Evolutionary conservation across 306 rosid genomes (phyloP).

Genomic region (Gillenia trifoliata): DNA sequence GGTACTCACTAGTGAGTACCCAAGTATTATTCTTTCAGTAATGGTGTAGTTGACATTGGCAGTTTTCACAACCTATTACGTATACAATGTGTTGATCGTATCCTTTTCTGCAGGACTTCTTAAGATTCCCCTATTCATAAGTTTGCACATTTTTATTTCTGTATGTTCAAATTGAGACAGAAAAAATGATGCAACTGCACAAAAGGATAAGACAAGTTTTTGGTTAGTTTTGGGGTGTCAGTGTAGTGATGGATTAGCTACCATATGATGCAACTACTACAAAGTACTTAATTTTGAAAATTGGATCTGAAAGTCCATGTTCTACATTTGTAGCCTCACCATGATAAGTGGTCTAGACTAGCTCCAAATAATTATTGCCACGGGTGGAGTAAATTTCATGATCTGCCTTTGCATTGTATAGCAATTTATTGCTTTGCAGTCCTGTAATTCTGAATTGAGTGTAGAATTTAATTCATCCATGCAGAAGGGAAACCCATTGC

Average conservation of each 20-base stretch:
- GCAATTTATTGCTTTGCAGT: neutral
- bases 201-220: neutral
- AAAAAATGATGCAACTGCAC: neutral
- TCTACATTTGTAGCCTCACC: neutral
- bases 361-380: neutral
- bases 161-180: neutral
- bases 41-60: neutral
- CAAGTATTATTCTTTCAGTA: too few species aligned
- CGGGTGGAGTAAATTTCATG: neutral
- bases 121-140: neutral
- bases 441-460: neutral
- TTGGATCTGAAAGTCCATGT: neutral
- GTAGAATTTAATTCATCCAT: neutral
- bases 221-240: neutral
- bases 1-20: too few species aligned
- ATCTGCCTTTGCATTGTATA: neutral
- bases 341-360: neutral
- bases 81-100: neutral
- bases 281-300: neutral
- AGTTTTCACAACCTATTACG: neutral
- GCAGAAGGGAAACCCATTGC: conserved; percentile 94
- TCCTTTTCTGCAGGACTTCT: neutral
- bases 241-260: neutral
- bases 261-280: neutral
- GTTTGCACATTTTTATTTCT: neutral